Evolutionary conservation across 176 grass and related monocot species (phyloP).

Genomic region (Bromus sterilis): DNA sequence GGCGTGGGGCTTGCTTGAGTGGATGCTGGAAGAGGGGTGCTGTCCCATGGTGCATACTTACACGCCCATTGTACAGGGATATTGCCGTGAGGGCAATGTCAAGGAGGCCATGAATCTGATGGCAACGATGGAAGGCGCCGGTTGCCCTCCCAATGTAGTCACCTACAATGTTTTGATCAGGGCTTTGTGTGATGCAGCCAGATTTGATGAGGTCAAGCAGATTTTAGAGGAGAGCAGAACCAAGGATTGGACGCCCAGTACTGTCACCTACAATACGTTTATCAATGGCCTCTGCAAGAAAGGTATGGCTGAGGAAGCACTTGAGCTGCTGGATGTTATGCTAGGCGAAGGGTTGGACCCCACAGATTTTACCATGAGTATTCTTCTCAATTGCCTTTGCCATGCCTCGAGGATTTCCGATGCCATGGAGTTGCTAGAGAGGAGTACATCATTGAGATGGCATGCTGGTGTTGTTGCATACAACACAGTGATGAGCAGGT

Average conservation of each 20-base stretch:
- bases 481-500: constrained; percentile 76
- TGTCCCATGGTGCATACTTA: constrained; percentile 52
- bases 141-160: constrained; percentile 44
- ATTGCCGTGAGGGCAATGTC: constrained; percentile 50
- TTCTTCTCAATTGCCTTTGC: constrained; percentile 70
- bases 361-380: constrained; percentile 56
- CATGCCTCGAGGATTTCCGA: constrained; percentile 40
- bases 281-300: constrained; percentile 69
- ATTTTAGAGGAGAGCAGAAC: constrained; percentile 33
- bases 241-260: constrained; percentile 48
- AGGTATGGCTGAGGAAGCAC: constrained; percentile 45
- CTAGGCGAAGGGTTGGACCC: constrained; percentile 44
- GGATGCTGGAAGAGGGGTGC: constrained; percentile 49
- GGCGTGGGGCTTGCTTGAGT: constrained; percentile 62
- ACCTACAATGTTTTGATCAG: constrained; percentile 81
- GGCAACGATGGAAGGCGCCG: constrained; percentile 38
- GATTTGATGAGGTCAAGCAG: constrained; percentile 46
- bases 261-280: constrained; percentile 68
- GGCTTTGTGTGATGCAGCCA: constrained; percentile 35
- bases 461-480: constrained; percentile 43
- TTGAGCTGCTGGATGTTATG: constrained; percentile 46
- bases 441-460: constrained; percentile 25
- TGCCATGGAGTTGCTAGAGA: constrained; percentile 45
- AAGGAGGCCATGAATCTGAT: constrained; percentile 62
- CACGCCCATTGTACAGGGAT: constrained; percentile 67